A percentile compares a stretch with the other conserved stretches of the same genome.
phyloP scores from a whole-genome alignment of 1,284 basidiomycete genomes.

The Naganishia liquefaciens region DNA sequence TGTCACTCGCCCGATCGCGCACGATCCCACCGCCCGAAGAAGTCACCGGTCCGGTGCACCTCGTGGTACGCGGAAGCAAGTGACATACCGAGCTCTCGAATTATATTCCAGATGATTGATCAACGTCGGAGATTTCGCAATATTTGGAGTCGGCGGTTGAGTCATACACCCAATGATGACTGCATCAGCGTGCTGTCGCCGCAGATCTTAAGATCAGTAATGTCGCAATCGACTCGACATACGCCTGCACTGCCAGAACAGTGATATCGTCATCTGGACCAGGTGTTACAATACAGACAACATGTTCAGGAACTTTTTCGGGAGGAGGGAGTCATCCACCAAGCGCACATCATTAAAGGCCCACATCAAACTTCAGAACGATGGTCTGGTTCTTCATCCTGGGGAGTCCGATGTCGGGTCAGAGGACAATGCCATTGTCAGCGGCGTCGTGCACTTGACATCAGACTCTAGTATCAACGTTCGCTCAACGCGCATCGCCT shows the following conservation, averaged over 20 bases:
- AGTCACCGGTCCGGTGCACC: too few species aligned
- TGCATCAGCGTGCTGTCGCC: background rate
- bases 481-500: conserved; percentile 9
- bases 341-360: conserved; percentile 11
- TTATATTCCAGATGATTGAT: background rate
- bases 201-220: background rate
- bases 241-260: too few species aligned
- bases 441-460: background rate
- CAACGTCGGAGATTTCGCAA: conserved; percentile 3
- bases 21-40: too few species aligned
- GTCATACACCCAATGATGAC: background rate
- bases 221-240: background rate
- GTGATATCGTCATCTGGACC: too few species aligned
- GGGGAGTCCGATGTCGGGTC: conserved; percentile 11
- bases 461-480: conserved; percentile 19
- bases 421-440: conserved; percentile 13
- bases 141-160: background rate
- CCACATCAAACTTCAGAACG: conserved; percentile 18
- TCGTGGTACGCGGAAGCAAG: background rate
- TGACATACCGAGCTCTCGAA: conserved; percentile 9
- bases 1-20: too few species aligned
- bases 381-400: conserved; percentile 15
- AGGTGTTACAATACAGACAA: too few species aligned
- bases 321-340: background rate
- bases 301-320: conserved; percentile 23